Conservation (phyloP, 192 early-diverging fungal species). For the Gorgonomyces haynaldii region DNA sequence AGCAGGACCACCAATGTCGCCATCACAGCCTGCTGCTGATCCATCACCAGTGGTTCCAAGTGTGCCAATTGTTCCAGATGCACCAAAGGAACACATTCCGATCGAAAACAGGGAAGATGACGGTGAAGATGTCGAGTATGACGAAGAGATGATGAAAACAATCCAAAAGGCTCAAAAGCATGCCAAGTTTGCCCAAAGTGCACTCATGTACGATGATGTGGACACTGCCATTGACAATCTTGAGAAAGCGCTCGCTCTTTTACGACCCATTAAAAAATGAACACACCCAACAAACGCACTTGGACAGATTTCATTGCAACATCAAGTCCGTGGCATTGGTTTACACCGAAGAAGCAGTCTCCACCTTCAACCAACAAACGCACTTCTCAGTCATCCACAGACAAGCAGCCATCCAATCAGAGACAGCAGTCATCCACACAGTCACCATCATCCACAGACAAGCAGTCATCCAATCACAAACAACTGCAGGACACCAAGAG, state of each 20-base stretch:
- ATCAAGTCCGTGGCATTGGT: too few species aligned
- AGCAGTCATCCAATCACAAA: too few species aligned
- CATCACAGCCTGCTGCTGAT: neutral
- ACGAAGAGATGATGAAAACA: constrained; percentile 18
- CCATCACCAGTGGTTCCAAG: neutral
- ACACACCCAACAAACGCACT: too few species aligned
- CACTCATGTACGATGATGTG: constrained; percentile 90
- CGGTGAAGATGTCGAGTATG: constrained; percentile 11
- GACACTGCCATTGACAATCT: constrained; percentile 58
- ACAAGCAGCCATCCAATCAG: too few species aligned
- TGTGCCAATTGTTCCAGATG: neutral
- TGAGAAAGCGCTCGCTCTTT: constrained; percentile 24
- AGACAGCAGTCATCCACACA: too few species aligned
- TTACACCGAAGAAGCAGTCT: too few species aligned
- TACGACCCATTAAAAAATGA: constrained; percentile 9
- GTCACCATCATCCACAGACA: too few species aligned
- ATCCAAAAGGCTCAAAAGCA: constrained; percentile 70
- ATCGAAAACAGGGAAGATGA: constrained; percentile 4
- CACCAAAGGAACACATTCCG: constrained; percentile 3
- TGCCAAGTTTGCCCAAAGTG: constrained; percentile 84
- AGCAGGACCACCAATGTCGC: constrained; percentile 18
- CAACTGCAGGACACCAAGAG: too few species aligned
- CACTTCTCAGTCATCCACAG: too few species aligned
- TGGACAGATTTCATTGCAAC: too few species aligned
- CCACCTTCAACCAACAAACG: too few species aligned